Conservation (phyloP, 2,329 filamentous ascomycete species). For the Cladosporium colombiae region DNA sequence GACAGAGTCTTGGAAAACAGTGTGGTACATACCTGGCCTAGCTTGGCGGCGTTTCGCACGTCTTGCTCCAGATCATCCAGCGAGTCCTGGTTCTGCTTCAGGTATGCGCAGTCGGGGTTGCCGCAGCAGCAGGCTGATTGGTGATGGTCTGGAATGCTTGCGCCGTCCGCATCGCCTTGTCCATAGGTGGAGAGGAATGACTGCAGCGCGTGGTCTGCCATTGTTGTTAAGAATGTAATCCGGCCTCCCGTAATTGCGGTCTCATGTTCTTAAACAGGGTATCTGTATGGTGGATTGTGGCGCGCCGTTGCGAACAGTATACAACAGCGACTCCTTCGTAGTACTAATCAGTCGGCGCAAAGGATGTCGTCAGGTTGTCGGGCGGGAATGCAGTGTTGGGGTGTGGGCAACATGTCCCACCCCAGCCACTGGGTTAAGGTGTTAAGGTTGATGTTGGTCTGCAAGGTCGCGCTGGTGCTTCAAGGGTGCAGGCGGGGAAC, state of each 20-base stretch:
- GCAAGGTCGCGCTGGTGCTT: conserved; percentile 8
- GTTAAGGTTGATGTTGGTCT: conserved; percentile 9
- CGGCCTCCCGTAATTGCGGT: conserved; percentile 19
- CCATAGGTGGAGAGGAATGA: conserved; percentile 22
- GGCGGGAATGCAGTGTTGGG: not conserved
- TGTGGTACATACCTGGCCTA: conserved; percentile 78
- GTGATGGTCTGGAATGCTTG: conserved; percentile 12
- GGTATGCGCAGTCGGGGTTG: conserved; percentile 72
- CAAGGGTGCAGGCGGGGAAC: conserved; percentile 8
- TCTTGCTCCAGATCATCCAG: conserved; percentile 84
- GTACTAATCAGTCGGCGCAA: not conserved
- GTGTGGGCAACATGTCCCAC: conserved; percentile 1
- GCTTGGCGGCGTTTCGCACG: conserved; percentile 78
- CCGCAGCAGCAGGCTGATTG: conserved; percentile 76
- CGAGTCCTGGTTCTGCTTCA: conserved; percentile 76
- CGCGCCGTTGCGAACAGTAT: not conserved
- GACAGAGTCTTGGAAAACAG: conserved; percentile 3
- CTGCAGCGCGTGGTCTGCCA: conserved; percentile 20
- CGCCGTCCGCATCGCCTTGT: conserved; percentile 12
- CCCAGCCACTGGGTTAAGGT: conserved; percentile 6
- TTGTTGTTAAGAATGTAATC: conserved; percentile 17
- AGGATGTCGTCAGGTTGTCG: not conserved
- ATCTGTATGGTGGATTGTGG: conserved; percentile 6
- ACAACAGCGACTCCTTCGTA: not conserved
- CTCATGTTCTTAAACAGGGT: conserved; percentile 18